These are phyloP conservation scores for Kockovaella imperatae DNA, from an alignment of 768 basidiomycete genomes.

Conservation along the genomic window DNA sequence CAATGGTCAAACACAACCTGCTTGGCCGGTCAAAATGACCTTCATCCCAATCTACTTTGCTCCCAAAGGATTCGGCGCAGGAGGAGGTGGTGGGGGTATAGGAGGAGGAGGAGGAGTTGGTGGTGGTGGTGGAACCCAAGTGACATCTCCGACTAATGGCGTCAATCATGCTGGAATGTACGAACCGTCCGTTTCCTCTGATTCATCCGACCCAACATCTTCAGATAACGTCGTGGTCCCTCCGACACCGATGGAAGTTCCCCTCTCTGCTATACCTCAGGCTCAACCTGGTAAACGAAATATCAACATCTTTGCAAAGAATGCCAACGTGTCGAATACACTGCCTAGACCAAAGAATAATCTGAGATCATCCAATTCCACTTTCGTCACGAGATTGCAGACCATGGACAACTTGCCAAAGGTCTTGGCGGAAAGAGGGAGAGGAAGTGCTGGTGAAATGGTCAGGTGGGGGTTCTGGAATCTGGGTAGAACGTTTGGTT, in stretches of 20 bases:
- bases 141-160: conserved; percentile 4
- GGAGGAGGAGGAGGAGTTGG: conserved; percentile 17
- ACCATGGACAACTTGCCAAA: conserved; percentile 67
- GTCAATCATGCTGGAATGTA: conserved; percentile 17
- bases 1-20: conserved; percentile 32
- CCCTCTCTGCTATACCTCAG: conserved; percentile 15
- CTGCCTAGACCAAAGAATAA: conserved; percentile 75
- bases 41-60: conserved; percentile 39
- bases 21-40: conserved; percentile 30
- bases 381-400: conserved; percentile 82
- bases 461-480: conserved; percentile 82
- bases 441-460: conserved; percentile 58
- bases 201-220: conserved; percentile 17
- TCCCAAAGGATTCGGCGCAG: conserved; percentile 29
- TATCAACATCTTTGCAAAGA: conserved; percentile 19
- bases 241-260: conserved; percentile 14
- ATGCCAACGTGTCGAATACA: conserved; percentile 7
- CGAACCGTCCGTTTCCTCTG: conserved; percentile 21
- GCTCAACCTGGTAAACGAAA: conserved; percentile 14
- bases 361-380: conserved; percentile 80
- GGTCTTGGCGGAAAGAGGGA: conserved; percentile 57
- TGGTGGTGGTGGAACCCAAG: neutral
- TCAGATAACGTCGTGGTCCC: conserved; percentile 21
- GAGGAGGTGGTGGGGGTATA: no score
- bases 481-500: conserved; percentile 69